Base-by-base conservation (phyloP, 371 early-diverging fungal species). In the Mortierella sp. region DNA sequence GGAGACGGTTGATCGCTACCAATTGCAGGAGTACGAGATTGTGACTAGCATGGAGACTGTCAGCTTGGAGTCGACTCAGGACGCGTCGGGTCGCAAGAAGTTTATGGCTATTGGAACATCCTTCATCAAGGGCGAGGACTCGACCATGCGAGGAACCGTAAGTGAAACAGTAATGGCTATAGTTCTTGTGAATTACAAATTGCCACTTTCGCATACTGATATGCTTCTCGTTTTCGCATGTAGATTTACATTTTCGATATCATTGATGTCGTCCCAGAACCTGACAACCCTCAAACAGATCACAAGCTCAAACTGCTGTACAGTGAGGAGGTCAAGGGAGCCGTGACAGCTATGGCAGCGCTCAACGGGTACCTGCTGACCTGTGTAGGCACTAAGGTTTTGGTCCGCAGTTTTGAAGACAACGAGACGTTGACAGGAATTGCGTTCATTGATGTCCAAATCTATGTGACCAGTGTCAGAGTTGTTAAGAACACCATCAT, bases 221-320 rank as follows among this genome's bases (percentile, higher is more conserved):
- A n/a, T 8, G 55, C 48, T 68, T 28, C n/a, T 38, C 42, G 42
- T 38, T 28, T 24, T 70, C 31, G 11, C 44, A 19, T 26, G 7
- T 87, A 96, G 94, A 92, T 98, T 72, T 94, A 96, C 80, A 89
- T 99, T 8, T 98, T 96, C 84, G 99, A 99, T 78, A 93, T 99
- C 63, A 97, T 98, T 88, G 97, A 97, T 86, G 98, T 99, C 28
- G 98, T 99, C 11, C 99, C 99, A 4, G 97, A 98, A 82, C 95
- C 97, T 3, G 96, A 96, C 74, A 95, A 96, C 65, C 99, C 99
- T 44, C 97, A 97, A 88, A 97, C 98, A 0, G 97, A 97, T 80
- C 98, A 98, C 87, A 95, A 96, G 80, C 94, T 98, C 76, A 99
- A 99, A 82, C 88, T 94, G 72, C 84, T 98, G 24, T 94, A 92